Evolutionary conservation across 768 basidiomycete species (phyloP).

Genomic region (Mycena kentingensis): DNA sequence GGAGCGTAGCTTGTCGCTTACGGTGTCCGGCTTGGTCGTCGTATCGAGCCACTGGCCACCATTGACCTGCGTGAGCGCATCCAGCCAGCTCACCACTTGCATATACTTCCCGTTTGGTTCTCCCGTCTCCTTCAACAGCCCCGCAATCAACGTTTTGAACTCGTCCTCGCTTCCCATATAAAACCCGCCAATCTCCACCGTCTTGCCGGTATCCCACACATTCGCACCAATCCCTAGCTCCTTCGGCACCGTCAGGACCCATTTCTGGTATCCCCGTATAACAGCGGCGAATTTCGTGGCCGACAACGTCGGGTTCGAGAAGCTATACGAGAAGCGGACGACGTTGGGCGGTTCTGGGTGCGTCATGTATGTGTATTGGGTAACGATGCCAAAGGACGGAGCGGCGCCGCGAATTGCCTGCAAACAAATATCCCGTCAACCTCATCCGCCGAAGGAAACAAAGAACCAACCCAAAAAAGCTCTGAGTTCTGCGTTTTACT

Average conservation of each 20-base stretch:
- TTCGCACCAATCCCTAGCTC: constrained; percentile 13
- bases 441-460: neutral
- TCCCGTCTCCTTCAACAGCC: neutral
- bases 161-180: constrained; percentile 9
- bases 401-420: constrained; percentile 33
- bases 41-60: constrained; percentile 3
- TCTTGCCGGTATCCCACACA: constrained; percentile 8
- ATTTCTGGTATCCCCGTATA: constrained; percentile 4
- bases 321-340: constrained; percentile 13
- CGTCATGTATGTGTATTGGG: constrained; percentile 26
- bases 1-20: neutral
- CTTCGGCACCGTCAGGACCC: constrained; percentile 2
- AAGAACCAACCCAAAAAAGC: constrained; percentile 25
- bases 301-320: neutral
- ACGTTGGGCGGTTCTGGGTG: constrained; percentile 12
- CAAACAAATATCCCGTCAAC: neutral
- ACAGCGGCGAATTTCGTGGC: constrained; percentile 2
- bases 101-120: neutral
- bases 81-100: constrained; percentile 6
- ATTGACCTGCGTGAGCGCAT: constrained; percentile 3
- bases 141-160: neutral
- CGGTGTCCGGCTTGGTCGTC: neutral
- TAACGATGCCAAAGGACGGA: constrained; percentile 31
- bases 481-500: constrained; percentile 25
- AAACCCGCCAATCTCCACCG: constrained; percentile 7